Evolutionary conservation across 2,329 filamentous ascomycete genomes (phyloP), one percentile per base, ranked within the genome.

Genomic region (Ilyonectria mors-panacis): DNA sequence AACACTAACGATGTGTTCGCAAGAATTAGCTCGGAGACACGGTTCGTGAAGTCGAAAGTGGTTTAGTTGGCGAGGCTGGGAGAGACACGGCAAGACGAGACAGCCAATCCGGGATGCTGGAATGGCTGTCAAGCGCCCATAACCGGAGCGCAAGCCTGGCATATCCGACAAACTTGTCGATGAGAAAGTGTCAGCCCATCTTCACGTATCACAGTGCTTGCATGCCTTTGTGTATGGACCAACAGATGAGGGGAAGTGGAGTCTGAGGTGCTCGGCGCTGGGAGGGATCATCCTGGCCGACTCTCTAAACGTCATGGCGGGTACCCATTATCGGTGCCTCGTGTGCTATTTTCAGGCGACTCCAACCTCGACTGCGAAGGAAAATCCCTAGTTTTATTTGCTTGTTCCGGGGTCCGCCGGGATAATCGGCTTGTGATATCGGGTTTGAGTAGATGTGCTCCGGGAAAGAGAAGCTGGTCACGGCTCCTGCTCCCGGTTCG

Each of bases 171-270:
- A 63, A 48, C 66, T 55, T 45, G 67, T 39, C 54, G 33, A 51
- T 51, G 47, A 30, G 39, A 53, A 57, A 35, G 23, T 39, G 37
- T 65, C 67, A 58, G 60, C 69, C 53, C 48, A 67, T 70, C 51
- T 63, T 51, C 61, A 45, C 19, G 19, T 44, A 47, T 45, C 56
- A 35, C 47, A 60, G 33, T 64, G 48, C 42, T 59, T 57, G 51
- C 48, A 55, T 50, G 48, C 21, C 50, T 53, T 19, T 57, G 23
- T 57, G 30, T 21, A 63, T 33, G n/a, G 12, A 63, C 57, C 60
- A 69, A 53, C 59, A 64, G 55, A 59, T 71, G 73, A 74, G 73
- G 73, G 73, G 73, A 73, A 74, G 73, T 75, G 73, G 73, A 69
- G 73, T 70, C 65, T 57, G 53, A 63, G 67, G 65, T 63, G 54